phyloP scores from a whole-genome alignment of 1,139 yeast species.

The Yamadazyma kanchanaburiensis region DNA sequence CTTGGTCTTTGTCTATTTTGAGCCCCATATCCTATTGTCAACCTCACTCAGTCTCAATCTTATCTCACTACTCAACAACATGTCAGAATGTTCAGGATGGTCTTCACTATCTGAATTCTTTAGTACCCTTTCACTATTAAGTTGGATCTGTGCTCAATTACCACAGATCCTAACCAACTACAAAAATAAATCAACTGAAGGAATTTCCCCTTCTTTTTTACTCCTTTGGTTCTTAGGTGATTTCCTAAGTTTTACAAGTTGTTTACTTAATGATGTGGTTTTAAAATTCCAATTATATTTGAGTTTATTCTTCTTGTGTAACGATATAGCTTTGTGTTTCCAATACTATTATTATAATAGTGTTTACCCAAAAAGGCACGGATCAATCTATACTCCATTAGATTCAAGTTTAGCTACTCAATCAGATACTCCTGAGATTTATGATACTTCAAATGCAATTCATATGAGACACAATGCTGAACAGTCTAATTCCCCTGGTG shows the following conservation, averaged over 20 bases:
- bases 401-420: neutral
- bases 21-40: no score
- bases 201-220: slow-evolving; percentile 75
- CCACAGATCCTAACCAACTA: slow-evolving; percentile 85
- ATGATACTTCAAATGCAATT: neutral
- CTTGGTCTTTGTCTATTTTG: no score
- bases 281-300: slow-evolving; percentile 73
- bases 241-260: slow-evolving; percentile 73
- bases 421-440: slow-evolving; percentile 2
- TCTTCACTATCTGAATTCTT: slow-evolving; percentile 24
- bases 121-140: slow-evolving; percentile 31
- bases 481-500: slow-evolving; percentile 4
- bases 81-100: slow-evolving; percentile 6
- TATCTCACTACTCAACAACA: no score
- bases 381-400: slow-evolving; percentile 6
- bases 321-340: slow-evolving; percentile 66
- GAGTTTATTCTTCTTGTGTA: slow-evolving; percentile 69
- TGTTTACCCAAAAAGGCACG: slow-evolving; percentile 26
- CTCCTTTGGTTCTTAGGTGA: slow-evolving; percentile 85
- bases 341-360: slow-evolving; percentile 74
- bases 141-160: slow-evolving; percentile 84
- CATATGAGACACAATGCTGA: slow-evolving; percentile 10
- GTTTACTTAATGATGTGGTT: slow-evolving; percentile 68
- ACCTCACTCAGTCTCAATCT: no score
- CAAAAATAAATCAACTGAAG: slow-evolving; percentile 76